Base-by-base conservation (phyloP, 257 asterid genomes). In the Agastache rugosa region DNA sequence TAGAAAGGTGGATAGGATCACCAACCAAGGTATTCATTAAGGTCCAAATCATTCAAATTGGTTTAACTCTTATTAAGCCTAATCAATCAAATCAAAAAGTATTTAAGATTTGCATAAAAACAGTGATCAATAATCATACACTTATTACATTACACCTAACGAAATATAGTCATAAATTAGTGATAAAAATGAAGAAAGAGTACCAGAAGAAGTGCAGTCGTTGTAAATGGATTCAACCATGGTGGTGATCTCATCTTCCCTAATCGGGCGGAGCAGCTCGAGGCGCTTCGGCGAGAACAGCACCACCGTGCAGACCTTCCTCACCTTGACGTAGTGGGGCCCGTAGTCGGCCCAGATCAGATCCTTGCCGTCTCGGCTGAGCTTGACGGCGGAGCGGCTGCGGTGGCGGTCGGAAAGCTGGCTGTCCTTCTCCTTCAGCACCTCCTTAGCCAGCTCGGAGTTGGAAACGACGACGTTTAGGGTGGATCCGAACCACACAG, bases 341-440 rank as follows among this genome's bases (percentile, higher is more conserved):
- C 97, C 96, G 25, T 91, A 91, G 68, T 91, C 96, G 88, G 76
- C 96, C 92, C 96, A 91, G 19, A 91, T 87, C 69, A 89, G 74
- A 63, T 89, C 97, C 83, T 85, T 76, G 2, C 97, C 97, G 12
- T 90, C 83, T 58, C 85, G 80, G 79, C 96, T 90, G 59, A 90
- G 80, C 76, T 80, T 88, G 0, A 86, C 92, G 1, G 96, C 88
- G 34, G 96, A 84, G 19, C 97, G 78, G 61, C 78, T 85, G 60
- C 97, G 81, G 35, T 88, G 93, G 74, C 96, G 83, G 44, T 91
- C 92, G 17, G 97, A 91, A 44, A 91, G 83, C 72, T 88, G 97
- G 37, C 90, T 95, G 55, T 91, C 97, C 62, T 91, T 84, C 76
- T 91, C 97, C 74, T 89, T 91, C 34, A 91, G 71, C 6, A 91